Evolutionary conservation across 495 filamentous ascomycete genomes (phyloP).

Genomic region (Podospora conica): DNA sequence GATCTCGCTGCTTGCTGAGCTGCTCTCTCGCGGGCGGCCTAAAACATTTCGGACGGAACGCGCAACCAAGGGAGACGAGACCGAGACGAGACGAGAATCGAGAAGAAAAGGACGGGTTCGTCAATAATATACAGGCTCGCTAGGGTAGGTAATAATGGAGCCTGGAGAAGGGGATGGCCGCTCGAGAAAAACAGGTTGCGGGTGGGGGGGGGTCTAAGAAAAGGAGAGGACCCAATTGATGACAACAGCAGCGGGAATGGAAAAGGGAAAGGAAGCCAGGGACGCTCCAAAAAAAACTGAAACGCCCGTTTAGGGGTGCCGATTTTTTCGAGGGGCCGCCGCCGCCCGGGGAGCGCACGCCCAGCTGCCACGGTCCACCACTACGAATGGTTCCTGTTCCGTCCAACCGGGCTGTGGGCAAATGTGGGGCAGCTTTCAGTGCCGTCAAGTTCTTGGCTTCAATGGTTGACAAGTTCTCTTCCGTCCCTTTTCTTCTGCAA

Average conservation of each 20-base stretch:
- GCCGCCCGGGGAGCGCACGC: neutral
- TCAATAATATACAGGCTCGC: slow-evolving; percentile 34
- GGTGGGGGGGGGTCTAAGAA: slow-evolving; percentile 18
- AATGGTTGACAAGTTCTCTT: too few species aligned
- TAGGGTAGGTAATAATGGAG: slow-evolving; percentile 22
- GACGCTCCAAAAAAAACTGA: slow-evolving; percentile 18
- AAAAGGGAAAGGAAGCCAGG: slow-evolving; percentile 16
- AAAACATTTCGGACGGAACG: neutral
- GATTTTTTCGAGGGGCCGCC: slow-evolving; percentile 1
- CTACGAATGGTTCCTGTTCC: neutral
- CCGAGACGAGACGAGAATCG: slow-evolving; percentile 12
- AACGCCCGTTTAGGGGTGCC: slow-evolving; percentile 22
- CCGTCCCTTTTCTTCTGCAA: too few species aligned
- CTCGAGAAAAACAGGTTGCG: slow-evolving; percentile 11
- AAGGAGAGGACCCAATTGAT: slow-evolving; percentile 11
- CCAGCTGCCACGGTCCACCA: neutral
- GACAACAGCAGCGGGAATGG: slow-evolving; percentile 2
- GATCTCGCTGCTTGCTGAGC: neutral
- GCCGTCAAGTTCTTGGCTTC: too few species aligned
- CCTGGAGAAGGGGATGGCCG: slow-evolving; percentile 24
- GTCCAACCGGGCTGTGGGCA: neutral
- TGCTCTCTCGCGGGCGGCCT: neutral
- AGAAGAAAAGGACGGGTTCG: slow-evolving; percentile 11
- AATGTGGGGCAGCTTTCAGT: neutral
- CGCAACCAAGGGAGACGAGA: slow-evolving; percentile 7